Evolutionary conservation across 2,329 filamentous ascomycete genomes (phyloP), one percentile per base, ranked within the genome.

Genomic region (Colletotrichum magnum): DNA sequence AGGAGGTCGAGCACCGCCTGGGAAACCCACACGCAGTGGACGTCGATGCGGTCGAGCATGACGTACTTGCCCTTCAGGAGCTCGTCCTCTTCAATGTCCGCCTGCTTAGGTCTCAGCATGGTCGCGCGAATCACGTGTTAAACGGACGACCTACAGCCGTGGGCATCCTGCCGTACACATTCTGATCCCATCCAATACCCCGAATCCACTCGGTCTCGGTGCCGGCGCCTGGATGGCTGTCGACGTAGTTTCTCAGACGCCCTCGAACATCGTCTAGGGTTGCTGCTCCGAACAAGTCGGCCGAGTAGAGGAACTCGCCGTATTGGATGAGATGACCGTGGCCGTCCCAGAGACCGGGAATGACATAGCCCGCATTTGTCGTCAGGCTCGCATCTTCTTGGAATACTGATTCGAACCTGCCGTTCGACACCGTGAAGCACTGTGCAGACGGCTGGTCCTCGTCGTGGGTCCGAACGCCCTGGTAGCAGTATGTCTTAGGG

Each of bases 101-200:
- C 61, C 71, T 72, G 9, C 18, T n/a, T 26, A 24, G 16, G 18
- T 24, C 24, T 71, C 12, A 71, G 61, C n/a, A 4, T 1, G 10
- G 5, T 4, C 1, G 39, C 56, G 43, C 26, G 41, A 5, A 10
- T 12, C 2, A 7, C 24, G 4, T 18, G 15, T 7, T 4, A 36
- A 6, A 18, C 54, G 57, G 50, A 24, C 41, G 6, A 83, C 87
- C 75, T 79, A 89, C 87, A 73, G 90, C 88, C 41, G 86, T 89
- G 7, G 91, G 91, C 90, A 92, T 90, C 6, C 85, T 85, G 2
- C 88, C 87, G 74, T 92, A 87, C 24, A 84, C 82, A 67, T 88
- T 88, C 79, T 93, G 91, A 74, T 93, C 91, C 91, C 91, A 93
- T 1, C 91, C 91, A 15, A 91, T 84, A 0, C 91, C 91, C 64